Percentiles rank a stretch among this genome's conserved stretches.
phyloP scores from a whole-genome alignment of 768 basidiomycete genomes.

The Fomitopsis pulvina region DNA sequence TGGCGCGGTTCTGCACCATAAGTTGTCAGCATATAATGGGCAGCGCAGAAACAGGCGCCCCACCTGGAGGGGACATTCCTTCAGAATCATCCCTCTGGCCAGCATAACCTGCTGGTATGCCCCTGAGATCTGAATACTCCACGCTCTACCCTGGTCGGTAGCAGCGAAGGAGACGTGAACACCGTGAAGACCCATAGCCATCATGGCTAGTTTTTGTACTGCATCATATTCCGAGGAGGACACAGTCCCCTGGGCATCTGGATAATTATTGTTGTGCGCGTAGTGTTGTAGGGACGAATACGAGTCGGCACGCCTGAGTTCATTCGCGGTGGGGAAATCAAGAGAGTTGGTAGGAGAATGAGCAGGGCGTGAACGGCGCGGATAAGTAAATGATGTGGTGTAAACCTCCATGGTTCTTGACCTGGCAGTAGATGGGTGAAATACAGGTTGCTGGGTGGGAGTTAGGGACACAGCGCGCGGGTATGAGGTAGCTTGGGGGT shows the following conservation, averaged over 20 bases:
- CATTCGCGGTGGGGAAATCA: constrained; percentile 46
- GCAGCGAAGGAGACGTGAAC: constrained; percentile 78
- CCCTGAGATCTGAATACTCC: constrained; percentile 90
- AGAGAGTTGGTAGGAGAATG: constrained; percentile 57
- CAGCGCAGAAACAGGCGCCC: constrained; percentile 13
- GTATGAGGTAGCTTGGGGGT: constrained; percentile 26
- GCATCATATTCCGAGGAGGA: constrained; percentile 58
- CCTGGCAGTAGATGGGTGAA: constrained; percentile 17
- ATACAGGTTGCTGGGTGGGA: constrained; percentile 21
- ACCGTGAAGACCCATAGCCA: constrained; percentile 75
- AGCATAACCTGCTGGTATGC: constrained; percentile 90
- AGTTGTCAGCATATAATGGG: constrained; percentile 4
- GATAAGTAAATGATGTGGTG: constrained; percentile 90
- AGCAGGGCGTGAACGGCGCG: constrained; percentile 70
- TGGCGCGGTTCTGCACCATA: constrained; percentile 59
- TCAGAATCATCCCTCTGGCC: constrained; percentile 81
- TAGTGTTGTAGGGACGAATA: constrained; percentile 32
- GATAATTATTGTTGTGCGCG: constrained; percentile 22
- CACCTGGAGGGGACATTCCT: constrained; percentile 85
- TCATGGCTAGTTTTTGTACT: constrained; percentile 63
- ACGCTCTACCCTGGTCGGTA: constrained; percentile 64
- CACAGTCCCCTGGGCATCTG: constrained; percentile 23
- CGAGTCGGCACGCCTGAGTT: constrained; percentile 34
- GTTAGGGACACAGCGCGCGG: constrained; percentile 25
- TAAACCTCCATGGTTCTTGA: constrained; percentile 77